A percentile compares a stretch with the other conserved stretches of the same genome.
These are phyloP conservation scores for Kwoniella heveanensis DNA, from an alignment of 768 basidiomycete genomes.

Conservation along the genomic window DNA sequence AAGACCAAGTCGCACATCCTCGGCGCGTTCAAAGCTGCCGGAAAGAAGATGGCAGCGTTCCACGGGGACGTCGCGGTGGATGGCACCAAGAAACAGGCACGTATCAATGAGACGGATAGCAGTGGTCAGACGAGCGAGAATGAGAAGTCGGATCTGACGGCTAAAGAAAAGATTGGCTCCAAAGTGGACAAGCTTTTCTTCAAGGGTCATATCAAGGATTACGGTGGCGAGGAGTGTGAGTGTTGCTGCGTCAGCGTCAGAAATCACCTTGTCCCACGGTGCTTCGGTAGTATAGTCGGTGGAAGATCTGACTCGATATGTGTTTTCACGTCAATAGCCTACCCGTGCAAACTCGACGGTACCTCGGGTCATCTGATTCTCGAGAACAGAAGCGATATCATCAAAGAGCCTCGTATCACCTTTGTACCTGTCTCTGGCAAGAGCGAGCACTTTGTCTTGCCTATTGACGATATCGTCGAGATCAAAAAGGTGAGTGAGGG, in stretches of 20 bases:
- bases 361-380: conserved; percentile 56
- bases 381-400: conserved; percentile 35
- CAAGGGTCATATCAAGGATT: conserved; percentile 53
- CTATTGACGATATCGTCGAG: conserved; percentile 57
- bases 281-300: too few relatives aligned
- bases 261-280: neutral
- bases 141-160: conserved; percentile 11
- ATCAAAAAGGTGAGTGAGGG: conserved; percentile 53
- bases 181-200: conserved; percentile 55
- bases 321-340: conserved; percentile 37
- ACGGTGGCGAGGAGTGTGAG: conserved; percentile 50
- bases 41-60: conserved; percentile 57
- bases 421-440: conserved; percentile 50
- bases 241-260: neutral
- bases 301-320: too few relatives aligned
- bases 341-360: conserved; percentile 54
- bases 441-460: conserved; percentile 41
- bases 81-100: conserved; percentile 53
- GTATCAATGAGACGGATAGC: conserved; percentile 20
- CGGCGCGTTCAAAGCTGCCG: conserved; percentile 49
- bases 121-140: conserved; percentile 5
- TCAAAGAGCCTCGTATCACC: conserved; percentile 36
- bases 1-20: conserved; percentile 54
- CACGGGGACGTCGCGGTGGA: conserved; percentile 57
- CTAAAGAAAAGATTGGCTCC: conserved; percentile 49